A percentile compares a stretch with the other conserved stretches of the same genome.
These are phyloP conservation scores for Fusarium algeriense DNA, from an alignment of 2,329 filamentous ascomycete genomes.

Conservation along the genomic window DNA sequence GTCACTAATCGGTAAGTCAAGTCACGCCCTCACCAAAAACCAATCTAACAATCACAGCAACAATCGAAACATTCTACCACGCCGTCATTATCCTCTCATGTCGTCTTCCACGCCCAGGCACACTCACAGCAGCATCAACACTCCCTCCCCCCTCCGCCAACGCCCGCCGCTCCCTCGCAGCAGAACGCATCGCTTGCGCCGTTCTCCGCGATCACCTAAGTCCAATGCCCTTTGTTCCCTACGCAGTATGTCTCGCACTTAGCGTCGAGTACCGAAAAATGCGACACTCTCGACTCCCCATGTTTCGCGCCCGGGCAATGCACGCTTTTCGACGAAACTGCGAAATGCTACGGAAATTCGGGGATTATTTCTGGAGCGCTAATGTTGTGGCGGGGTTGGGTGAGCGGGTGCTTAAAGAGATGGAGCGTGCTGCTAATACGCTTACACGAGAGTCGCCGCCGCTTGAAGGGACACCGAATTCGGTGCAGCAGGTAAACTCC, in stretches of 20 bases:
- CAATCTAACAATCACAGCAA: constrained; percentile 57
- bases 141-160: constrained; percentile 64
- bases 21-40: rapidly evolving
- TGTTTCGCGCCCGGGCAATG: constrained; percentile 69
- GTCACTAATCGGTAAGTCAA: constrained; percentile 61
- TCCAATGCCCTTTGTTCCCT: constrained; percentile 70
- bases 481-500: constrained; percentile 19
- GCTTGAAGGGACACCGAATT: constrained; percentile 39
- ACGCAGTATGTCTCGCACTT: constrained; percentile 70
- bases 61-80: constrained; percentile 73
- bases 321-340: constrained; percentile 67
- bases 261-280: constrained; percentile 74
- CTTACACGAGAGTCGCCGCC: constrained; percentile 55
- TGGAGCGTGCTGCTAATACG: constrained; percentile 65
- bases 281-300: constrained; percentile 69
- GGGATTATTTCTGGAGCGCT: constrained; percentile 70
- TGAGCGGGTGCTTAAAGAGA: constrained; percentile 66
- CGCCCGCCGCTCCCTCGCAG: constrained; percentile 67
- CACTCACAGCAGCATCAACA: constrained; percentile 55
- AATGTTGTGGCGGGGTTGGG: constrained; percentile 67
- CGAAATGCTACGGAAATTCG: constrained; percentile 63
- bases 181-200: constrained; percentile 69
- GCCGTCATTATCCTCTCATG: constrained; percentile 73
- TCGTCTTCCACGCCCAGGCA: constrained; percentile 61
- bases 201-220: constrained; percentile 64